Evolutionary conservation across 208 protist species (phyloP), one percentile per base, ranked within the genome.

Genomic region (Acanthamoeba divionensis): DNA sequence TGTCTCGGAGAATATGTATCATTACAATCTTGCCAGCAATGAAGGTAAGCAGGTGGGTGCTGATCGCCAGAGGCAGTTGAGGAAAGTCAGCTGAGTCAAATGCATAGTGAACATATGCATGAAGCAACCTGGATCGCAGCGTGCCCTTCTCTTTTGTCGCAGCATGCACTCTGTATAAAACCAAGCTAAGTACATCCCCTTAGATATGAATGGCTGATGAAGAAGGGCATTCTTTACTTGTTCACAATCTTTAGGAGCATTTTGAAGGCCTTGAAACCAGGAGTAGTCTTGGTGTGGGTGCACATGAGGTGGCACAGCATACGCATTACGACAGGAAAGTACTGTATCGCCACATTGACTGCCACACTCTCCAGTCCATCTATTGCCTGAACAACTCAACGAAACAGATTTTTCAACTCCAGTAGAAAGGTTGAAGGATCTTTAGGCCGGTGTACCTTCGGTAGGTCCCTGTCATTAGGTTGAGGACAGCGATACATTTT

Each of bases 291-390:
- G 45, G 80, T 60, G 60, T 89, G 80, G 10, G 24, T 44, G 31
- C 80, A 89, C 54, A 89, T 67, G 15, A 89, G 60, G 54, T 54
- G 60, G 45, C 54, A 89, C 60, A 89, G 80, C 80, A 73, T 66
- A 12, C 55, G 54, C 44, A 89, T 47, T 26, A 89, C 4, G 12
- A 89, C 8, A 5, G 80, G 80, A 44, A 89, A 71, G 80, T 89
- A 44, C 62, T 89, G 80, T 47, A 89, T 50, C 21, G 80, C 80
- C 36, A 89, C 60, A 33, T 45, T 57, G 26, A 24, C 18, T 2
- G 60, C 41, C 4, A 89, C 71, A 44, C 15, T 89, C 41, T 89
- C 80, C 9, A 89, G 38, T 18, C 80, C 57, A 33, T 24, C 18
- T 21, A 73, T 29, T 24, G 21, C 21, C 13, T 29, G 54, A 62